Percentiles rank a stretch among this genome's conserved stretches.
phyloP scores from a whole-genome alignment of 1,284 basidiomycete species.

The Albatrellus sp. region DNA sequence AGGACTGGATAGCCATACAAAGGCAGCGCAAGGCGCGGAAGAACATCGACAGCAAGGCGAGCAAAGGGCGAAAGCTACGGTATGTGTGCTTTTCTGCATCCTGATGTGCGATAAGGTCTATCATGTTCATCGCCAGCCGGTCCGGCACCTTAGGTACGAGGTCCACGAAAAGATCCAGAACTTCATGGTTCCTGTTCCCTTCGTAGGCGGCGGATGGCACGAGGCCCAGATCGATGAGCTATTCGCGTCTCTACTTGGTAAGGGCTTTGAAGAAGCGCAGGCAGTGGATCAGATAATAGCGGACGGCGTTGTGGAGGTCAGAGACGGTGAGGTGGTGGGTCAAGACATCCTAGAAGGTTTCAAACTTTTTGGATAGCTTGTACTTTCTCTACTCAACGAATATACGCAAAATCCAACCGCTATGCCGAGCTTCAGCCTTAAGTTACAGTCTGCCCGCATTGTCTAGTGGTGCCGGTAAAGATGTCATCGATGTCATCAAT shows the following conservation, averaged over 20 bases:
- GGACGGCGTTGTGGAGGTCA: conserved; percentile 12
- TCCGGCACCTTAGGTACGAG: conserved; percentile 51
- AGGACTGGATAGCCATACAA: conserved; percentile 56
- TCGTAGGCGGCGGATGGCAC: conserved; percentile 57
- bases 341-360: conserved; percentile 29
- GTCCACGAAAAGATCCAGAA: conserved; percentile 89
- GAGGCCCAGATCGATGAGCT: conserved; percentile 90
- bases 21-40: conserved; percentile 59
- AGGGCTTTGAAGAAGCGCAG: conserved; percentile 34
- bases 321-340: conserved; percentile 18
- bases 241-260: conserved; percentile 76
- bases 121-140: conserved; percentile 1
- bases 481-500: too few species aligned
- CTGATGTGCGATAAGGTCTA: not conserved
- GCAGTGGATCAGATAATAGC: conserved; percentile 13
- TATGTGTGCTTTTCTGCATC: conserved; percentile 20
- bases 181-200: conserved; percentile 83
- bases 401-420: not conserved
- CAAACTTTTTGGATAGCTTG: conserved; percentile 42
- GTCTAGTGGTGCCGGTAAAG: too few species aligned
- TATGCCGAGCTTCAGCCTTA: too few species aligned
- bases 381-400: not conserved
- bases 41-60: conserved; percentile 86
- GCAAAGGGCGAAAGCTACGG: conserved; percentile 82
- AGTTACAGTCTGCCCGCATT: too few species aligned